Base-by-base conservation (phyloP, 2,329 filamentous ascomycete genomes). In the Trichoderma afroharzianum region DNA sequence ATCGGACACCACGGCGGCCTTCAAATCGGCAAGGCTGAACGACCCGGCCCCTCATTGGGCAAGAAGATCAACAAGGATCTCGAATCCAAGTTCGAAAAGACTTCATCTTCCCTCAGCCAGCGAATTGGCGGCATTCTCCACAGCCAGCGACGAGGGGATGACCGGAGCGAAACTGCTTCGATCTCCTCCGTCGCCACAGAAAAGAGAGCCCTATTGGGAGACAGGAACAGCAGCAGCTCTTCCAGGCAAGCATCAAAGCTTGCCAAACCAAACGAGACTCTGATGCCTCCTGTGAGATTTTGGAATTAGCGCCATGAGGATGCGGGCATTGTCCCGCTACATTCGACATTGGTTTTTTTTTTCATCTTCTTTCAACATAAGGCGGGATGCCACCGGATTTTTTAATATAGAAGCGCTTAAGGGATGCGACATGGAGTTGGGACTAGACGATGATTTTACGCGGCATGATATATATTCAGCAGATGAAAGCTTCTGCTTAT, bases 121-220 rank as follows among this genome's bases (percentile, higher is more conserved):
- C 12, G 69, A 66, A 43, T 72, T 43, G 47, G 55, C 8, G 57
- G 64, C 43, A 69, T 72, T 12, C 64, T 72, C 14, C 39, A 63
- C 57, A 61, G 50, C 58, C 30, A 67, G 53, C 70, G 70, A 26
- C 64, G 66, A 5, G 55, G 69, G 24, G 57, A 72, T 26, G 67
- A 69, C 15, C 14, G 39, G 9, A 71, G 70, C 57, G 64, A 71
- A 15, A 47, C 67, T 14, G 30, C 71, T 32, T 72, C 71, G 14
- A 53, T 70, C 33, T 70, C 62, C 4, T 72, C 71, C 21, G 62
- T 72, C n/a, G 36, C 53, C 0, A 64, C 71, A 18, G 71, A 72
- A 57, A 64, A 70, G 61, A 58, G 57, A 43, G 63, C 39, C 53
- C 55, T 72, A 8, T n/a, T 72, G 30, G 43, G 32, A 30, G 55